Conservation (phyloP, 2,329 filamentous ascomycete species). For the Didymosphaeria variabile region DNA sequence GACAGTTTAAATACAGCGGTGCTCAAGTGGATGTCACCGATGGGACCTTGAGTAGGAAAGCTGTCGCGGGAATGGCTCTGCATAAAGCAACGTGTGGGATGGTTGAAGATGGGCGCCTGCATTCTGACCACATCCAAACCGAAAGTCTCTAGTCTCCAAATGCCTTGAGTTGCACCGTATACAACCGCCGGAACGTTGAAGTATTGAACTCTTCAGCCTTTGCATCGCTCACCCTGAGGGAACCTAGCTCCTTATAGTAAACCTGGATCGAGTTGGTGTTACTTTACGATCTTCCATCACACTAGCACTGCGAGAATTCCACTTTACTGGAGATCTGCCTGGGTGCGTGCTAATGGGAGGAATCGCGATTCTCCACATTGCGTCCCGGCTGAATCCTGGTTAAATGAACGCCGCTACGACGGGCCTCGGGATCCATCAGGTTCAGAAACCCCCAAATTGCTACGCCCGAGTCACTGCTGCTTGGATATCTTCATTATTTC, state of each 20-base stretch:
- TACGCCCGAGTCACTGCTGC: not conserved
- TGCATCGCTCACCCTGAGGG: no score
- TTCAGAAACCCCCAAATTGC: not conserved
- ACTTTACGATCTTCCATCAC: no score
- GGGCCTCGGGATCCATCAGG: not conserved
- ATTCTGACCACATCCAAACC: not conserved
- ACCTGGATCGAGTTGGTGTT: no score
- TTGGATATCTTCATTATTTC: not conserved
- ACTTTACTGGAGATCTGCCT: no score
- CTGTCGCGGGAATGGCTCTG: not conserved
- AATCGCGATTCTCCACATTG: not conserved
- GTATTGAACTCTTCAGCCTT: no score
- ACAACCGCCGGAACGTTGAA: no score
- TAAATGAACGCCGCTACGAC: not conserved
- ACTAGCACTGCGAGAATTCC: no score
- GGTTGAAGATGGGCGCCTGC: no score
- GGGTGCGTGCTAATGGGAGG: not conserved
- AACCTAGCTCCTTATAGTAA: no score
- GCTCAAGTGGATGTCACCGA: not conserved
- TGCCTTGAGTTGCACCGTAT: no score
- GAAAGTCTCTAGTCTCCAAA: not conserved
- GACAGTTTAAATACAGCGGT: not conserved
- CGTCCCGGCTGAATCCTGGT: slow-evolving; percentile 8
- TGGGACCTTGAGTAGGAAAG: not conserved
- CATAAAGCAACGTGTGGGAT: no score